Evolutionary conservation across 768 basidiomycete genomes (phyloP).

Genomic region (Mycena chlorophos): DNA sequence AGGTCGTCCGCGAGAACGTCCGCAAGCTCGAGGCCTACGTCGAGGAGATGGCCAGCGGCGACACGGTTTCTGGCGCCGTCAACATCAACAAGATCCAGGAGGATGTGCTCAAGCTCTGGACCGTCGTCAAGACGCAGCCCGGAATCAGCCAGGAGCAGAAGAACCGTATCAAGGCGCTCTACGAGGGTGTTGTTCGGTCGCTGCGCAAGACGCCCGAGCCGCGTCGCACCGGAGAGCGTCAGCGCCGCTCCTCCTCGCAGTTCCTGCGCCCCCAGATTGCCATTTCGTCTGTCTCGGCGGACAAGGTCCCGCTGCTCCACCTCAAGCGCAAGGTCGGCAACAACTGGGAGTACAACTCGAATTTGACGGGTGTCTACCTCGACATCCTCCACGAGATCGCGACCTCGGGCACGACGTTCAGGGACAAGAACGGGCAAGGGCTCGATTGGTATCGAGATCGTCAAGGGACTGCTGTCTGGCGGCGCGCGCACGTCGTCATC

Average conservation of each 20-base stretch:
- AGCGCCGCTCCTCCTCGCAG: too few relatives aligned
- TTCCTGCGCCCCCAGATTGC: conserved; percentile 91
- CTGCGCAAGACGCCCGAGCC: conserved; percentile 78
- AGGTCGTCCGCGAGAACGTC: conserved; percentile 93
- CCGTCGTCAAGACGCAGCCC: conserved; percentile 95
- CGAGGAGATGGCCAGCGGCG: too few relatives aligned
- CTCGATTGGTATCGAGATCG: conserved; percentile 95
- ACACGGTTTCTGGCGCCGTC: too few relatives aligned
- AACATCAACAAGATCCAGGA: conserved; percentile 98
- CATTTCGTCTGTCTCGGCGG: conserved; percentile 69
- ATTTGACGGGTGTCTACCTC: conserved; percentile 92
- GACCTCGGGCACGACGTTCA: conserved; percentile 96
- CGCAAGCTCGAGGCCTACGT: conserved; percentile 98
- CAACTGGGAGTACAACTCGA: conserved; percentile 96
- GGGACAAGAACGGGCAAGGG: conserved; percentile 99
- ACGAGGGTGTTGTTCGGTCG: conserved; percentile 94
- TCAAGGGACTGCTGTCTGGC: conserved; percentile 94
- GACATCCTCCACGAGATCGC: conserved; percentile 98
- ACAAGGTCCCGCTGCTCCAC: conserved; percentile 89
- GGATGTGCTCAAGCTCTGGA: conserved; percentile 91
- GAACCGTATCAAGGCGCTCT: conserved; percentile 89
- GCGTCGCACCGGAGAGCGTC: conserved; percentile 56
- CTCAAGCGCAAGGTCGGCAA: conserved; percentile 95
- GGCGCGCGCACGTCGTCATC: conserved; percentile 93
- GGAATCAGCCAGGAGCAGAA: conserved; percentile 97